Base-by-base conservation (phyloP, 148 eudicot species). In the Nyssa sinensis region DNA sequence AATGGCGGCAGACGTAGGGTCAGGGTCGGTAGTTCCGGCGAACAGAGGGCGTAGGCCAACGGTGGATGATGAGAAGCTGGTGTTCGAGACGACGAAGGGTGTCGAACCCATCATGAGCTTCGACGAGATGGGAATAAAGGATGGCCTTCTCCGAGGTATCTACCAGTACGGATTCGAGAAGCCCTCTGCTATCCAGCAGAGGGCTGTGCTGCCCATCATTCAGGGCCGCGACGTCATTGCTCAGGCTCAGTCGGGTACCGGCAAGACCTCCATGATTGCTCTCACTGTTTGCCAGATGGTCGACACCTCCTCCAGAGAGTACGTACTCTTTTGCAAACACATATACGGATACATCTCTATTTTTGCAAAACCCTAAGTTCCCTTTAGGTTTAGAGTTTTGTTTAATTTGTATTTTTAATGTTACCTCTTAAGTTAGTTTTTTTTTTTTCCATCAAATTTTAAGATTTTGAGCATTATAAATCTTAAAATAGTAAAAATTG, bases 211-310 rank as follows among this genome's bases (percentile, higher is more conserved):
- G 27, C 98, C 98, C 1, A 92, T 92, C 9, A 90, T 92, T 23
- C 80, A 82, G 61, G 98, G 98, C 3, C 89, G 97, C 8, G 98
- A 94, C 21, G 98, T 94, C 33, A 94, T 94, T 9, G 97, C 98
- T 7, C 98, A 94, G 88, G 98, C 98, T 4, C 98, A 94, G 68
- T 88, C 93, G 34, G 98, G 98, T 75, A 94, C 98, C 23, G 98
- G 98, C 0, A 94, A 94, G 66, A 88, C 93, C 37, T 88, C 98
- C 66, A 94, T 94, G 98, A 94, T 94, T 66, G 91, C 96, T 12
- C 91, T 94, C 34, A 77, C 96, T 69, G 95, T 89, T 74, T 94
- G 98, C 83, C 98, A 94, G 83, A 84, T 86, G 55, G 96, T 77
- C 51, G 97, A 94, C 64, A 88, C 91, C 62, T 53, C 86, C 65